phyloP scores from a whole-genome alignment of 805 yeast species.

The Saccharomycopsis fodiens region DNA sequence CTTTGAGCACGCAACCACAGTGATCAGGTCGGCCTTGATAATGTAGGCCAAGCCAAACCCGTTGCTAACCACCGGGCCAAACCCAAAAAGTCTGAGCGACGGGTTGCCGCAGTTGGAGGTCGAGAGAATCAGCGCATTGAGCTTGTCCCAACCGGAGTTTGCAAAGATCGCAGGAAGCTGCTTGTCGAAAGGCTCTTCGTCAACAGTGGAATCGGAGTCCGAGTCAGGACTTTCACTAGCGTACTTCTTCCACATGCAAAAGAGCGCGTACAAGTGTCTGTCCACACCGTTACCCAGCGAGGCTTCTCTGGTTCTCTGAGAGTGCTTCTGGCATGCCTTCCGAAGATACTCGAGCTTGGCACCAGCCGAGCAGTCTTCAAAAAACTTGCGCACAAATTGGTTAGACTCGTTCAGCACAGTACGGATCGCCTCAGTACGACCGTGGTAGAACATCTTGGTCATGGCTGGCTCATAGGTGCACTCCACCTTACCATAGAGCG shows the following conservation, averaged over 20 bases:
- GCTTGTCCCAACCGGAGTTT: constrained; percentile 81
- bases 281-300: constrained; percentile 85
- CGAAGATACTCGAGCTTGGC: constrained; percentile 55
- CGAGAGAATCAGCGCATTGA: constrained; percentile 73
- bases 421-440: constrained; percentile 88
- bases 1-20: constrained; percentile 79
- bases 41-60: constrained; percentile 94
- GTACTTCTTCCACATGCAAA: constrained; percentile 78
- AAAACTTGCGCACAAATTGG: constrained; percentile 74
- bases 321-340: constrained; percentile 66
- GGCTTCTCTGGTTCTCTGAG: constrained; percentile 58
- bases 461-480: constrained; percentile 95
- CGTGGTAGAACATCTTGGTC: constrained; percentile 84
- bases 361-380: constrained; percentile 54
- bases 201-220: constrained; percentile 21
- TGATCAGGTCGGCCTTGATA: constrained; percentile 69
- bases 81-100: constrained; percentile 77
- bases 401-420: constrained; percentile 77
- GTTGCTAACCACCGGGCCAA: constrained; percentile 83
- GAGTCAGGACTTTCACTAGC: constrained; percentile 12
- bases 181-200: constrained; percentile 25
- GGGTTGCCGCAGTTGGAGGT: constrained; percentile 93
- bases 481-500: constrained; percentile 86
- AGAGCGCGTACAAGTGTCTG: constrained; percentile 80
- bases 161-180: constrained; percentile 70